Evolutionary conservation across 1,139 yeast genomes (phyloP).

Genomic region (Zygoascus sp.): DNA sequence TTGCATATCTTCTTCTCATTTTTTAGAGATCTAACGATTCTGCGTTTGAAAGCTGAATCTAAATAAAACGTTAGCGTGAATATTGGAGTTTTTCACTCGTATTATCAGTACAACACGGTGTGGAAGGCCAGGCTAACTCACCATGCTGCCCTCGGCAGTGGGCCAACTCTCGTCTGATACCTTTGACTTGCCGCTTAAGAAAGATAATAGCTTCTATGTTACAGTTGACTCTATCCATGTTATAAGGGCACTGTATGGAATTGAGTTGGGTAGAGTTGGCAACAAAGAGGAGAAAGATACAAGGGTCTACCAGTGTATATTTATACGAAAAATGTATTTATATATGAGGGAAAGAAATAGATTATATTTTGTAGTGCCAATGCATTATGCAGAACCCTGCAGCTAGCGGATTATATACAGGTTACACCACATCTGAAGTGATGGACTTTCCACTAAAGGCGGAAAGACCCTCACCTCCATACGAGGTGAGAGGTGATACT

Average conservation of each 20-base stretch:
- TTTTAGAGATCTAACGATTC: not conserved
- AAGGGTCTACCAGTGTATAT: no score
- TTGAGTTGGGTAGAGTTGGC: no score
- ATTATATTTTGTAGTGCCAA: not conserved
- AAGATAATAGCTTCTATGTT: not conserved
- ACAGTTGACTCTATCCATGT: no score
- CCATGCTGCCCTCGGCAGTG: conserved; percentile 1
- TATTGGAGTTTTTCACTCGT: no score
- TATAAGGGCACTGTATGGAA: no score
- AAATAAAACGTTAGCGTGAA: not conserved
- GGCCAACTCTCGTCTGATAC: not conserved
- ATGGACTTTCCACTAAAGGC: conserved; percentile 51
- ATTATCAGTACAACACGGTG: no score
- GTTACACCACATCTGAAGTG: conserved; percentile 20
- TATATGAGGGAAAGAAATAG: not conserved
- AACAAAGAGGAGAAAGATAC: no score
- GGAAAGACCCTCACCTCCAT: conserved; percentile 79
- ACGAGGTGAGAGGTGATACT: conserved; percentile 68
- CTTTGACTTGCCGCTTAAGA: not conserved
- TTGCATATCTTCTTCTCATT: not conserved
- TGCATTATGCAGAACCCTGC: conserved; percentile 4
- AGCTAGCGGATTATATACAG: not conserved
- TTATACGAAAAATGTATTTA: no score
- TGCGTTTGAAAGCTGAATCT: not conserved
- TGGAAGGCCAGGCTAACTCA: no score